These are phyloP conservation scores for Torulaspora pretoriensis DNA, from an alignment of 1,139 yeast genomes.

Conservation along the genomic window DNA sequence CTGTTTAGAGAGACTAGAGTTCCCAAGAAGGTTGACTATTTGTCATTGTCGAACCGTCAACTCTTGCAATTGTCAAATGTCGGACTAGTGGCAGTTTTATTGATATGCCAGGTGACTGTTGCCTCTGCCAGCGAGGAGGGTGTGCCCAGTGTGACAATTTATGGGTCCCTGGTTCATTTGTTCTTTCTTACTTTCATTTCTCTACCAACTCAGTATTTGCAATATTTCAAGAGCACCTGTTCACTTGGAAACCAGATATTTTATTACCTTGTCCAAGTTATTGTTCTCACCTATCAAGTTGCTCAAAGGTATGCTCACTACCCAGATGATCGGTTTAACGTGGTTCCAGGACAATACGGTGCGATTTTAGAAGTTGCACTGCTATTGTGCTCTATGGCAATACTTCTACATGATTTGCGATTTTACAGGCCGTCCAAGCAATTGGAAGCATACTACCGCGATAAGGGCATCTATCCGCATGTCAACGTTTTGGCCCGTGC, in stretches of 20 bases:
- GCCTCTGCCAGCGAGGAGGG: slow-evolving; percentile 16
- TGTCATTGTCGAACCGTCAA: slow-evolving; percentile 25
- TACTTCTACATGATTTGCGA: slow-evolving; percentile 41
- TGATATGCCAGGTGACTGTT: slow-evolving; percentile 34
- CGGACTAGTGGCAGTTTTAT: slow-evolving; percentile 34
- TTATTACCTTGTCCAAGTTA: slow-evolving; percentile 27
- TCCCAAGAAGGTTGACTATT: slow-evolving; percentile 32
- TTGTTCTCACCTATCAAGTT: slow-evolving; percentile 26
- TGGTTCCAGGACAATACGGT: slow-evolving; percentile 30
- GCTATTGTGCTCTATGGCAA: slow-evolving; percentile 35
- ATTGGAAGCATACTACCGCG: slow-evolving; percentile 40
- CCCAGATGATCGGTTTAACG: slow-evolving; percentile 30
- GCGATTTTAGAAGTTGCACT: slow-evolving; percentile 26
- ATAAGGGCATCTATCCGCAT: slow-evolving; percentile 39
- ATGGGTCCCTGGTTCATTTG: slow-evolving; percentile 25
- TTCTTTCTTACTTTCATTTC: slow-evolving; percentile 29
- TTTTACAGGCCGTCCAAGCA: slow-evolving; percentile 46
- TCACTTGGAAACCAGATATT: slow-evolving; percentile 35
- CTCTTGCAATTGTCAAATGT: slow-evolving; percentile 29
- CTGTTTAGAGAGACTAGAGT: slow-evolving; percentile 17
- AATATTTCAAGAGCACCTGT: slow-evolving; percentile 36
- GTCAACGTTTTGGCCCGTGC: slow-evolving; percentile 47
- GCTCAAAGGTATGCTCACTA: slow-evolving; percentile 26
- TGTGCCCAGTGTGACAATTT: slow-evolving; percentile 13
- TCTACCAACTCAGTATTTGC: slow-evolving; percentile 33